Conservation (phyloP, 2,329 filamentous ascomycete genomes). For the Parafenestella ontariensis region DNA sequence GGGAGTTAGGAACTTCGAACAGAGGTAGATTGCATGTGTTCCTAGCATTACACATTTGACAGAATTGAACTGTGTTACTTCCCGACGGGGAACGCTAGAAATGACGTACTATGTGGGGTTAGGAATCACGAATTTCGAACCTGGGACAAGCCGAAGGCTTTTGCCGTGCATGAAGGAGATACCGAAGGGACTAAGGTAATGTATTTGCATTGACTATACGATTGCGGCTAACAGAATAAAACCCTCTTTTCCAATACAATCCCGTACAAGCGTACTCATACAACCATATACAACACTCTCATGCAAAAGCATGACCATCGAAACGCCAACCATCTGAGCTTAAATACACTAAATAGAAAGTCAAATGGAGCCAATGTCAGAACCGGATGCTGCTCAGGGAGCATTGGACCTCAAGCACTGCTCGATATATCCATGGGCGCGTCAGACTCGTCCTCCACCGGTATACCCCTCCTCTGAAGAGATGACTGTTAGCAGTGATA, state of each 20-base stretch:
- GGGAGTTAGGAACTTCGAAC: neutral
- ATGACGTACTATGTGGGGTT: too few species aligned
- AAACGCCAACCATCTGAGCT: neutral
- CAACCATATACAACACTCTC: constrained; percentile 9
- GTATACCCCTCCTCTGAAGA: neutral
- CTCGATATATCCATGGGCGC: neutral
- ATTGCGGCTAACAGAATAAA: neutral
- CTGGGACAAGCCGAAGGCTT: too few species aligned
- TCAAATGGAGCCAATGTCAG: neutral
- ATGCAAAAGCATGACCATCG: neutral
- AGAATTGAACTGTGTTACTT: constrained; percentile 15
- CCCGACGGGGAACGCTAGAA: constrained; percentile 25
- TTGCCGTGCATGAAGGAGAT: too few species aligned
- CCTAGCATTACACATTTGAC: too few species aligned
- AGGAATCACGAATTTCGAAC: neutral
- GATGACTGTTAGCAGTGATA: neutral
- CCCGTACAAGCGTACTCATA: constrained; percentile 7
- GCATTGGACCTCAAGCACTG: neutral
- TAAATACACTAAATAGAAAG: neutral
- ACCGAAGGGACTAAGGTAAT: too few species aligned
- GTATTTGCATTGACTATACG: neutral
- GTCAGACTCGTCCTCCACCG: neutral
- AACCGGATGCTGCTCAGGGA: too few species aligned
- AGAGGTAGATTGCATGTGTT: too few species aligned
- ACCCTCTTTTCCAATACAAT: neutral